A percentile compares a stretch with the other conserved stretches of the same genome.
phyloP scores from a whole-genome alignment of 371 early-diverging fungal species.

The Funneliformis caledonium region DNA sequence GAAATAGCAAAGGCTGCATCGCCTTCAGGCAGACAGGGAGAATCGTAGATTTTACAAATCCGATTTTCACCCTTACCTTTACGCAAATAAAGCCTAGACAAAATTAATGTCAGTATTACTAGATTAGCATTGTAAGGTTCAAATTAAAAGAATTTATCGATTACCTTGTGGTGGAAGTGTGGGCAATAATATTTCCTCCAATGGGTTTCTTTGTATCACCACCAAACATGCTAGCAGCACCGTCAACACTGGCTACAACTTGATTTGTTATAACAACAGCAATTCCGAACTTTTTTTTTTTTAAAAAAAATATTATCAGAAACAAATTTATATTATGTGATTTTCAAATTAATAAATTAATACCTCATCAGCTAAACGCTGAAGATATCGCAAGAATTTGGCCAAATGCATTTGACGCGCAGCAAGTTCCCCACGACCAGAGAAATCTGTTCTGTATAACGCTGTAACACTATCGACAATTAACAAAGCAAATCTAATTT shows the following conservation, averaged over 20 bases:
- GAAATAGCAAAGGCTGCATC: slow-evolving; percentile 84
- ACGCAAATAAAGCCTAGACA: slow-evolving; percentile 72
- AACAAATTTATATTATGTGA: neutral
- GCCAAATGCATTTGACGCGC: slow-evolving; percentile 98
- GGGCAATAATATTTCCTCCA: slow-evolving; percentile 80
- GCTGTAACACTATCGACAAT: slow-evolving; percentile 98
- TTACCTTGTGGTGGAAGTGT: slow-evolving; percentile 55
- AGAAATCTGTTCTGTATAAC: slow-evolving; percentile 97
- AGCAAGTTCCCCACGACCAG: slow-evolving; percentile 97
- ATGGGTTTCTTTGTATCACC: slow-evolving; percentile 91
- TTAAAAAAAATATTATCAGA: neutral
- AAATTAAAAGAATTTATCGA: neutral
- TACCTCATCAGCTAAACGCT: slow-evolving; percentile 95
- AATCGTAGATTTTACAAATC: slow-evolving; percentile 89
- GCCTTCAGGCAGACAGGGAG: slow-evolving; percentile 85
- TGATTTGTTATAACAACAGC: slow-evolving; percentile 99
- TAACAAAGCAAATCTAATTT: slow-evolving; percentile 76
- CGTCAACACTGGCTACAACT: slow-evolving; percentile 98
- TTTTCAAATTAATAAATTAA: neutral
- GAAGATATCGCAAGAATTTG: slow-evolving; percentile 87
- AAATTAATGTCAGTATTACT: slow-evolving; percentile 29
- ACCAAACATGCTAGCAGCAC: slow-evolving; percentile 81
- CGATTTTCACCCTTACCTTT: slow-evolving; percentile 89
- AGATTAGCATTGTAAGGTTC: neutral
- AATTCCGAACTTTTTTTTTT: slow-evolving; percentile 75